phyloP scores from a whole-genome alignment of 2,329 filamentous ascomycete genomes.

The Epichloe gansuensis region DNA sequence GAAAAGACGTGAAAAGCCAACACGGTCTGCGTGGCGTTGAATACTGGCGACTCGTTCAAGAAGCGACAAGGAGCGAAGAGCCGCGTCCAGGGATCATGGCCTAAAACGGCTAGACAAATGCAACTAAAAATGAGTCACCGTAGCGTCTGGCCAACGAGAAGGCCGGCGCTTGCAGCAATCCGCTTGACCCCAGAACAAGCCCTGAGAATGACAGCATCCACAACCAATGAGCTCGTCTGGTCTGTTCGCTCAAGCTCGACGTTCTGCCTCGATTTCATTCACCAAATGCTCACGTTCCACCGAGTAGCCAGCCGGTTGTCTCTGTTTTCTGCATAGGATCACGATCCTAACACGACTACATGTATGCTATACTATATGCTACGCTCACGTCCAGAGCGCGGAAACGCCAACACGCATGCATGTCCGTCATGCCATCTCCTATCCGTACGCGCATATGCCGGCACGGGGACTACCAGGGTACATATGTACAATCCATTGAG shows the following conservation, averaged over 20 bases:
- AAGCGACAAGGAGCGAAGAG: background rate
- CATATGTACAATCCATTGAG: background rate
- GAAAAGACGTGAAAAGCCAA: background rate
- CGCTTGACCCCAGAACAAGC: conserved; percentile 14
- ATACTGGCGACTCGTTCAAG: background rate
- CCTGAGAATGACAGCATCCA: background rate
- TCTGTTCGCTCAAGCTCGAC: background rate
- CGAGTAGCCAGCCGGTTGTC: background rate
- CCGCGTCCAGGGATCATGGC: background rate
- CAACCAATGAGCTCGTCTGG: background rate
- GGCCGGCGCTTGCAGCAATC: conserved; percentile 18
- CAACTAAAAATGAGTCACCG: conserved; percentile 21
- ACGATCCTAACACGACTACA: background rate
- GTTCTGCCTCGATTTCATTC: too few species aligned
- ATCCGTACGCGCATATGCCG: background rate
- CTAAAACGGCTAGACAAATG: conserved; percentile 2
- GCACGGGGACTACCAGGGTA: background rate
- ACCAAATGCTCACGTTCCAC: too few species aligned
- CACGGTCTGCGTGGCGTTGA: background rate
- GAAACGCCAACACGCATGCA: conserved; percentile 1
- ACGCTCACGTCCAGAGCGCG: background rate
- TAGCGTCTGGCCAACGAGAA: conserved; percentile 19
- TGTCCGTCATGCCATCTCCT: background rate
- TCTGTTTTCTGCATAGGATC: background rate
- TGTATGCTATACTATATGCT: too few species aligned